Evolutionary conservation across 768 basidiomycete species (phyloP), one percentile per base, ranked within the genome.

Genomic region (Megacollybia marginata): DNA sequence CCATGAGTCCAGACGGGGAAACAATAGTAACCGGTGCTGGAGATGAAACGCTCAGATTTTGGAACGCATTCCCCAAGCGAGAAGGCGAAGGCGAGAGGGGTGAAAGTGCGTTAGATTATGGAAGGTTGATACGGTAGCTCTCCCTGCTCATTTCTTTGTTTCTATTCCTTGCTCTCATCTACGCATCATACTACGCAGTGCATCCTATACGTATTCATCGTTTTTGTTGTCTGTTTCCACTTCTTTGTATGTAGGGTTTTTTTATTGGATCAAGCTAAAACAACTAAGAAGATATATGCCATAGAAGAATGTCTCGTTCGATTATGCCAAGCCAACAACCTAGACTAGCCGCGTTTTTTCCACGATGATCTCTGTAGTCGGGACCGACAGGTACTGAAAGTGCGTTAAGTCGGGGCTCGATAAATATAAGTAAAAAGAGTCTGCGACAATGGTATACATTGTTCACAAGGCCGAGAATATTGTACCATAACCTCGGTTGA

Each of bases 21-120:
- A 98, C 94, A 1, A 97, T 98, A 54, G 96, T 97, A 23, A 98
- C 94, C 0, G 95, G 95, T 13, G 95, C 95, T 0, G 95, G 95
- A 0, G 95, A 99, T 64, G 95, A 98, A 69, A 99, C 95, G 4
- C 69, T 99, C 48, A 69, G 93, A 54, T 98, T 98, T 67, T 98
- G 95, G 95, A 95, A 92, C 64, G 93, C 92, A 0, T 97, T 99
- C 60, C 88, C 89, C n/a, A 83, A 81, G 66, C 78, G 71, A 55
- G 84, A 83, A 57, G 67, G 63, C 47, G 61, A 62, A 13, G 65
- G 64, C 50, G 55, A 70, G 40, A 68, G 65, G 48, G 58, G 59
- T 49, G 75, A 72, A 47, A 77, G 76, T 55, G 59, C 65, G 49
- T 54, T 79, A 54, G 76, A 78, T 60, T 78, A 74, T 65, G 75